Evolutionary conservation across 2,329 filamentous ascomycete genomes (phyloP).

Genomic region (Alternaria sp.): DNA sequence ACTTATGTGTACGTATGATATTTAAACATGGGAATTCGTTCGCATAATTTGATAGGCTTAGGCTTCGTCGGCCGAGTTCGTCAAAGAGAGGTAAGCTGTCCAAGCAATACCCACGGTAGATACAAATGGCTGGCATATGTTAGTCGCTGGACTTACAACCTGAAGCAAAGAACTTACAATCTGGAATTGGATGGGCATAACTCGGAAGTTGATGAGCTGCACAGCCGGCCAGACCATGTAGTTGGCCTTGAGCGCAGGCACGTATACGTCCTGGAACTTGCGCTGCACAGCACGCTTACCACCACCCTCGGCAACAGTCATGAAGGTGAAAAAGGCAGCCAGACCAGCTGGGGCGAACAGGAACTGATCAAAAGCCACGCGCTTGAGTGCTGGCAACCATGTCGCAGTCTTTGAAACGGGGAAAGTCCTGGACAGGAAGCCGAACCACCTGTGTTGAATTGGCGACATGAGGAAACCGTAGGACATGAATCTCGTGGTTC

Average conservation of each 20-base stretch:
- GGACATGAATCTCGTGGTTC: slow-evolving; percentile 92
- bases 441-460: slow-evolving; percentile 94
- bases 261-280: slow-evolving; percentile 92
- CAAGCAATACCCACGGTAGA: slow-evolving; percentile 95
- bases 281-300: slow-evolving; percentile 77
- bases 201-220: slow-evolving; percentile 93
- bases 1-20: slow-evolving; percentile 16
- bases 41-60: slow-evolving; percentile 17
- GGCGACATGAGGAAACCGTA: slow-evolving; percentile 98
- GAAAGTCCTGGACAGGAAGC: slow-evolving; percentile 80
- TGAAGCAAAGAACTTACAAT: slow-evolving; percentile 69
- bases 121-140: slow-evolving; percentile 77
- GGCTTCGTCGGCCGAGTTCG: slow-evolving; percentile 81
- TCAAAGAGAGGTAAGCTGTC: slow-evolving; percentile 94
- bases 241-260: slow-evolving; percentile 94
- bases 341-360: slow-evolving; percentile 91
- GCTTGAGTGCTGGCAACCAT: slow-evolving; percentile 81
- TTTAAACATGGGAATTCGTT: slow-evolving; percentile 26
- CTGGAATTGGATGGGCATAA: slow-evolving; percentile 95
- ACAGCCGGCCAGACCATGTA: slow-evolving; percentile 94
- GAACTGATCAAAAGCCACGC: slow-evolving; percentile 90
- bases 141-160: slow-evolving; percentile 1
- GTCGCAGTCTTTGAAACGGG: slow-evolving; percentile 77
- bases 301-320: slow-evolving; percentile 95
- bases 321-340: slow-evolving; percentile 88